These are phyloP conservation scores for Synchytrium microbalum DNA, from an alignment of 371 early-diverging fungal species.

Conservation along the genomic window DNA sequence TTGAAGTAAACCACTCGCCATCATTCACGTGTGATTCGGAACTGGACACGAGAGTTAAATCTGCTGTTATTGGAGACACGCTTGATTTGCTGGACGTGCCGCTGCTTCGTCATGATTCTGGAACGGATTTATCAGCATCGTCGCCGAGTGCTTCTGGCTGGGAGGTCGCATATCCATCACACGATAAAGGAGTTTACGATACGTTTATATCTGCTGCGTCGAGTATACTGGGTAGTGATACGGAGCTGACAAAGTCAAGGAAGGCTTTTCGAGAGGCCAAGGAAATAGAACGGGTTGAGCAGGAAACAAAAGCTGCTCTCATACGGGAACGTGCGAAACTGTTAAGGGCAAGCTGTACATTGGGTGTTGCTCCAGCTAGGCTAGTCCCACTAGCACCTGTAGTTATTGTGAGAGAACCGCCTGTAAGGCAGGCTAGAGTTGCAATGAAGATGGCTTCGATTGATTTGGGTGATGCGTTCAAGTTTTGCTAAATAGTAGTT, in stretches of 20 bases:
- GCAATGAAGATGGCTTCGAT: too few relatives aligned
- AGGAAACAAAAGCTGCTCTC: background rate
- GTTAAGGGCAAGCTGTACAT: background rate
- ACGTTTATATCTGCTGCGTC: background rate
- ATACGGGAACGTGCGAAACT: background rate
- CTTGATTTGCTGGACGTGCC: constrained; percentile 22
- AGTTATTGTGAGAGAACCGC: too few relatives aligned
- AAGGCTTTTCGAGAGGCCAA: background rate
- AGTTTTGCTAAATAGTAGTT: too few relatives aligned
- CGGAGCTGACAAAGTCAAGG: background rate
- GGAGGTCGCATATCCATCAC: background rate
- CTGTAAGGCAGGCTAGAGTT: too few relatives aligned
- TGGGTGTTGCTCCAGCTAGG: background rate
- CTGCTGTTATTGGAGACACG: constrained; percentile 34
- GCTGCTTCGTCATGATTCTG: background rate
- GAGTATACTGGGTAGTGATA: background rate
- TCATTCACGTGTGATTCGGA: constrained; percentile 41
- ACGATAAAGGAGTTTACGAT: background rate
- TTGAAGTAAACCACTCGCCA: constrained; percentile 53
- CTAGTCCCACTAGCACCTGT: background rate
- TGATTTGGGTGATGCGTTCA: too few relatives aligned
- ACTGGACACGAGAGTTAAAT: constrained; percentile 40
- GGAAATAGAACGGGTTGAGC: background rate
- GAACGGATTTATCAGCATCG: background rate
- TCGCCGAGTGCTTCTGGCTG: background rate